phyloP scores from a whole-genome alignment of 371 early-diverging fungal genomes.

The Mucor piriformis region DNA sequence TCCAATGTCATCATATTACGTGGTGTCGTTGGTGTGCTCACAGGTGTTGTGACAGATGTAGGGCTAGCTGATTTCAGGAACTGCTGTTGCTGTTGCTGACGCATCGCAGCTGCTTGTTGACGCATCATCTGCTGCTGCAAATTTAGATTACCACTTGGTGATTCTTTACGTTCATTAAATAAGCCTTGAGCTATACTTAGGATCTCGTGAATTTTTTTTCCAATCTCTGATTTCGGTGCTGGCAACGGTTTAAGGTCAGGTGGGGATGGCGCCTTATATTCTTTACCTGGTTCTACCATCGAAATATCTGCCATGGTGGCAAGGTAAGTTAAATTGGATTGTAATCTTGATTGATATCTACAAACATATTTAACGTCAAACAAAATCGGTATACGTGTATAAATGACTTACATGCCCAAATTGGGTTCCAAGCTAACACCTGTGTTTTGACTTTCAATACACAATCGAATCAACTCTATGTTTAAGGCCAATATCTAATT shows the following conservation, averaged over 20 bases:
- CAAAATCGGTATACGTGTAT: no score
- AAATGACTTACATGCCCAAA: conserved; percentile 40
- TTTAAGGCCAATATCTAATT: conserved; percentile 51
- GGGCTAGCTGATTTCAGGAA: conserved; percentile 1
- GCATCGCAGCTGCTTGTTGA: conserved; percentile 29
- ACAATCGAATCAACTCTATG: conserved; percentile 54
- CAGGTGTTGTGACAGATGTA: background rate
- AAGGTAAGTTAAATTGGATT: conserved; percentile 57
- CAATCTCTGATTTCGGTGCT: conserved; percentile 32
- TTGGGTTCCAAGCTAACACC: conserved; percentile 35
- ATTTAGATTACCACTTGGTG: background rate
- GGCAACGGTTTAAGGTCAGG: conserved; percentile 51
- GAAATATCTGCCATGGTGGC: conserved; percentile 62
- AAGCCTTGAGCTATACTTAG: conserved; percentile 36
- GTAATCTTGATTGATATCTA: conserved; percentile 57
- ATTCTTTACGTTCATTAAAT: conserved; percentile 22
- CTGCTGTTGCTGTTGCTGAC: conserved; percentile 22
- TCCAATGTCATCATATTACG: conserved; percentile 17
- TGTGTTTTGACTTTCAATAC: conserved; percentile 38
- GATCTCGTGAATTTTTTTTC: conserved; percentile 38
- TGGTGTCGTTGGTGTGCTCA: background rate
- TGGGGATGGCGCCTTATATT: conserved; percentile 35
- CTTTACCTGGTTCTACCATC: conserved; percentile 51
- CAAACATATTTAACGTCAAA: no score
- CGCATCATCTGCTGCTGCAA: conserved; percentile 17